Percentiles rank a stretch among this genome's conserved stretches.
phyloP scores from a whole-genome alignment of 208 protist genomes.

The Leishmania tarentolae region DNA sequence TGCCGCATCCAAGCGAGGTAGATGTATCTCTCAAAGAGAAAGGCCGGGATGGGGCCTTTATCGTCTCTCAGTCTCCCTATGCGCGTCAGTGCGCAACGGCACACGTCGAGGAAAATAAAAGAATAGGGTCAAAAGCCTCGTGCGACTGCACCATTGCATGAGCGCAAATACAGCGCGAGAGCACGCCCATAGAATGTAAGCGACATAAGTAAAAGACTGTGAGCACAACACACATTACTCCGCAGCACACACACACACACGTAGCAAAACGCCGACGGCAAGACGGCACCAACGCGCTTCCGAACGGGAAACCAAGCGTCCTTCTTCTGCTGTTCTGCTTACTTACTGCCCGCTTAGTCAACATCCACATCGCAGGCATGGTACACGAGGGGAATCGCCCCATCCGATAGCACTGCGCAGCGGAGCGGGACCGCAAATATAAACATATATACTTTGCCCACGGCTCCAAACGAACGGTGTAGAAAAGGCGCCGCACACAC shows the following conservation, averaged over 20 bases:
- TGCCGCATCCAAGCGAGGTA: background rate
- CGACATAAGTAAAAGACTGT: slow-evolving; percentile 2
- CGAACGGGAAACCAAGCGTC: background rate
- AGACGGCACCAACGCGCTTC: background rate
- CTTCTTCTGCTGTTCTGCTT: background rate
- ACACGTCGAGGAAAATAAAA: background rate
- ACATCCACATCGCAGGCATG: background rate
- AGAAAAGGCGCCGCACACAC: background rate
- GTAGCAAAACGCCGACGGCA: background rate
- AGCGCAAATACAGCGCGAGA: background rate
- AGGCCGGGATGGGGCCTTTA: background rate
- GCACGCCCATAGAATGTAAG: background rate
- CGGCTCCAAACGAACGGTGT: background rate
- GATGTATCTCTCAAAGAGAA: background rate
- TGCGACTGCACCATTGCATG: background rate
- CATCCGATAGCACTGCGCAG: background rate
- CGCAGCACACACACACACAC: background rate
- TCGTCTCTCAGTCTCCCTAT: background rate
- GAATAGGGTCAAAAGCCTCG: background rate
- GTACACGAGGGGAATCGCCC: background rate
- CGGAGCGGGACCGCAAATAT: background rate
- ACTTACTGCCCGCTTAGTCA: too few relatives aligned
- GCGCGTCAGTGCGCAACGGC: background rate
- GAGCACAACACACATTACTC: slow-evolving; percentile 3
- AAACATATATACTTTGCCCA: too few relatives aligned